phyloP scores from a whole-genome alignment of 1,139 yeast species.

The Magnusiomyces ingens region DNA sequence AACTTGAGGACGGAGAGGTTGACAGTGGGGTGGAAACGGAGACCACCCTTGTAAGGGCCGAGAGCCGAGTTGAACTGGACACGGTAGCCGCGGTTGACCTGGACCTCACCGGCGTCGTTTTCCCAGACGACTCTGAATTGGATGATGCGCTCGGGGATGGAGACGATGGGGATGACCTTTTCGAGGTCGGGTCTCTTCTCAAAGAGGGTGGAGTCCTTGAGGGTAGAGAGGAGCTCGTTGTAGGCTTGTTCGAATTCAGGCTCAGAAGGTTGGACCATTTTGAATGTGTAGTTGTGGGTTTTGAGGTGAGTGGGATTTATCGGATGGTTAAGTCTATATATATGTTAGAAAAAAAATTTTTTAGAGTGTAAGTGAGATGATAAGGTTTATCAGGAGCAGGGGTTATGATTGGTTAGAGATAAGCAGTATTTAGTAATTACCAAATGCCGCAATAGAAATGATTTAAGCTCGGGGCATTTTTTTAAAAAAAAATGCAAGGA shows the following conservation, averaged over 20 bases:
- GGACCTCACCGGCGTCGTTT: slow-evolving; percentile 84
- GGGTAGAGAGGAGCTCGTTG: slow-evolving; percentile 82
- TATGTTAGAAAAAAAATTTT: no score
- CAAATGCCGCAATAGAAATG: no score
- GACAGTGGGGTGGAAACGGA: slow-evolving; percentile 96
- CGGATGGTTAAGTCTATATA: not conserved
- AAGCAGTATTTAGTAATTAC: no score
- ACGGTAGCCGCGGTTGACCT: slow-evolving; percentile 95
- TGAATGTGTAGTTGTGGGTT: slow-evolving; percentile 8
- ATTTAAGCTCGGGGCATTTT: no score
- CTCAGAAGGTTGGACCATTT: slow-evolving; percentile 62
- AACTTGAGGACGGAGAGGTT: slow-evolving; percentile 91
- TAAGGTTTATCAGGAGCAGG: no score
- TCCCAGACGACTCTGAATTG: slow-evolving; percentile 99
- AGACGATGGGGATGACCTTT: slow-evolving; percentile 82
- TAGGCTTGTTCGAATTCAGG: slow-evolving; percentile 99
- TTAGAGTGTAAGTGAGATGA: no score
- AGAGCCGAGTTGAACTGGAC: slow-evolving; percentile 97
- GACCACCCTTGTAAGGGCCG: slow-evolving; percentile 99
- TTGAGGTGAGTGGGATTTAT: not conserved
- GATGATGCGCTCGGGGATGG: slow-evolving; percentile 91
- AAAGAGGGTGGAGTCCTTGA: slow-evolving; percentile 88
- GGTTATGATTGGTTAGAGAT: no score
- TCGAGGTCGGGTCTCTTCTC: slow-evolving; percentile 83
- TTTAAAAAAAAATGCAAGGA: not conserved